These are phyloP conservation scores for Myriosclerotinia curreyana DNA, from an alignment of 2,329 filamentous ascomycete genomes.

Conservation along the genomic window DNA sequence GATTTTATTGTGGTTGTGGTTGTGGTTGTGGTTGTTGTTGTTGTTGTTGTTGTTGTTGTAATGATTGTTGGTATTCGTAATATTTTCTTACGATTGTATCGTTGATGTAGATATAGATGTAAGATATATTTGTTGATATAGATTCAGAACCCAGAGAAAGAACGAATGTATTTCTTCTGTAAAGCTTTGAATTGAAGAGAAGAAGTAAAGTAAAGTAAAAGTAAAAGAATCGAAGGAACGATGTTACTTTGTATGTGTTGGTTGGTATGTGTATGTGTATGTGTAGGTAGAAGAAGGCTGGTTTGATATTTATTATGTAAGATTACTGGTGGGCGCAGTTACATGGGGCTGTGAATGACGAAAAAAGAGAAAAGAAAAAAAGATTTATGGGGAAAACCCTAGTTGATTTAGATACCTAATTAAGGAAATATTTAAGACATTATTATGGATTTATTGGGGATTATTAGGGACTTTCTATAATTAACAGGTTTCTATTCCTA, in stretches of 20 bases:
- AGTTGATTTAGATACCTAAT: too few relatives aligned
- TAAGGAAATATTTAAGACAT: too few relatives aligned
- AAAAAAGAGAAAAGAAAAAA: neutral
- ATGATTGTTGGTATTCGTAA: conserved; percentile 20
- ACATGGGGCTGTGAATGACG: conserved; percentile 6
- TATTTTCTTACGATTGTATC: conserved; percentile 20
- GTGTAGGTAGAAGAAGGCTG: too few relatives aligned
- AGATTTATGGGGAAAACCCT: conserved; percentile 7
- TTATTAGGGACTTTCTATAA: too few relatives aligned
- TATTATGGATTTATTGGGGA: too few relatives aligned
- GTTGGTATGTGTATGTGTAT: too few relatives aligned
- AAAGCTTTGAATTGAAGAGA: too few relatives aligned
- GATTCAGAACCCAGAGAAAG: neutral
- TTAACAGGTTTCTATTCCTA: too few relatives aligned
- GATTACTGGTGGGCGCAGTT: conserved; percentile 10
- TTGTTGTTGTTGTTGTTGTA: conserved; percentile 34
- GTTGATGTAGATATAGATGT: conserved; percentile 22
- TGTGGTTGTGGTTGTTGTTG: conserved; percentile 36
- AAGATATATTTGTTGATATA: conserved; percentile 19
- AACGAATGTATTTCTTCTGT: conserved; percentile 6
- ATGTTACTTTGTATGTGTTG: neutral
- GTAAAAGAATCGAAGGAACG: neutral
- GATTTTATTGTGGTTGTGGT: too few relatives aligned
- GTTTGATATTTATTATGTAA: conserved; percentile 8
- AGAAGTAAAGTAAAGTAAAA: neutral